Evolutionary conservation across 257 asterid genomes (phyloP), one percentile per base, ranked within the genome.

Genomic region (Henckelia pumila): DNA sequence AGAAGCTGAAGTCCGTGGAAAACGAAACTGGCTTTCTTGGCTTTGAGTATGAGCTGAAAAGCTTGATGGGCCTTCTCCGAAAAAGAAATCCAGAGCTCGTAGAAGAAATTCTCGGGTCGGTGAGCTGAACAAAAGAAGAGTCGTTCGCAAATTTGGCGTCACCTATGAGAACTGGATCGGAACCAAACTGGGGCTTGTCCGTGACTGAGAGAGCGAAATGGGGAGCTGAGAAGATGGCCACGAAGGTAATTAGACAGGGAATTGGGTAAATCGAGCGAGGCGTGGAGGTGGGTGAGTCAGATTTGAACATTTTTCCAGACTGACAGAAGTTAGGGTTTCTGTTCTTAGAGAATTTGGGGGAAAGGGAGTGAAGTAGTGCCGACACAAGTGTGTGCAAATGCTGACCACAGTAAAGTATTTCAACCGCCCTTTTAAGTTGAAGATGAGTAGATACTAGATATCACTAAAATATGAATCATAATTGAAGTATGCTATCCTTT

Each of bases 1-100:
- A 79, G 82, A 90, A 90, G 3, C 83, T 75, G 81, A 90, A 90
- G 75, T 90, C 95, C 23, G 92, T 77, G 30, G 95, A 83, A 75
- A 90, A 86, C 7, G 95, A 90, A 33, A 73, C 17, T 13, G 89
- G 89, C 61, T 67, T 81, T 30, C 69, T 62, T 5, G 82, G 53
- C 59, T 64, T 77, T 16, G 80, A 53, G 37, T 47, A 53, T 8
- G 82, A 69, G 77, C 64, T 70, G 29, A 64, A 72, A 58, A 86
- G 75, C 28, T 76, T 84, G 2, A 90, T 74, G 78, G 97, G 85
- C 63, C 67, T 81, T 52, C 61, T 76, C 75, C 75, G 92, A 76
- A 83, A 63, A 64, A 88, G 71, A 53, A 84, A 83, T 21, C 97
- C 97, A 21, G 88, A 75, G 81, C 83, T 88, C 0, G 85, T 75